Evolutionary conservation across 2,329 filamentous ascomycete species (phyloP), one percentile per base, ranked within the genome.

Genomic region (Claviceps citrina): DNA sequence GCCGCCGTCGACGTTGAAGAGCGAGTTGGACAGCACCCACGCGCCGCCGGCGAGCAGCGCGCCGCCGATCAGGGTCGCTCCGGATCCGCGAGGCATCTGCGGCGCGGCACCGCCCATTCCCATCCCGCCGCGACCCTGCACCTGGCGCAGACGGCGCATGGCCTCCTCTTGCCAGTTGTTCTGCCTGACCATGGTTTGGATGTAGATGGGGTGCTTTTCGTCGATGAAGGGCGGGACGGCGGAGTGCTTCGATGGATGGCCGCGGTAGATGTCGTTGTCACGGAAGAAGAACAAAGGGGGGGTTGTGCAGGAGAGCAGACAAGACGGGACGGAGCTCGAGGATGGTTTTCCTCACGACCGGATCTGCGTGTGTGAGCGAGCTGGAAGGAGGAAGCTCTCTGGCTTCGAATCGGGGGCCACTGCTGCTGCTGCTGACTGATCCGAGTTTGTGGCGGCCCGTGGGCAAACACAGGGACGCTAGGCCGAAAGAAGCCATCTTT

Each of bases 1-100:
- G 67, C 91, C 91, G 79, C 91, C 91, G 58, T 98, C 91, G 54
- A 98, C 91, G 66, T 81, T 81, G 68, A 81, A 81, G 5, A 81
- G 67, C 33, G 76, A 71, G 58, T 77, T 72, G 52, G 71, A 67
- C 47, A 77, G 51, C 49, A 76, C 46, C 51, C 70, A 55, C 42
- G 64, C 58, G 34, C 67, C 71, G 43, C 68, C 68, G 13, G 62
- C 63, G 32, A 73, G 52, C 25, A 73, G 51, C 15, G 60, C 49
- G 16, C 66, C 51, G 32, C 60, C 65, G 24, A 59, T 54, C 36
- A 71, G 40, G 26, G 61, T 62, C 33, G 57, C 57, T 27, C 60
- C 59, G 13, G 61, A 46, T 36, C 60, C 59, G 42, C 60, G 59
- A 31, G 64, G 60, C 43, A 61, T 55, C 46, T 62, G 55, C 35